Evolutionary conservation across 306 rosid genomes (phyloP).

Genomic region (Psophocarpus tetragonolobus): DNA sequence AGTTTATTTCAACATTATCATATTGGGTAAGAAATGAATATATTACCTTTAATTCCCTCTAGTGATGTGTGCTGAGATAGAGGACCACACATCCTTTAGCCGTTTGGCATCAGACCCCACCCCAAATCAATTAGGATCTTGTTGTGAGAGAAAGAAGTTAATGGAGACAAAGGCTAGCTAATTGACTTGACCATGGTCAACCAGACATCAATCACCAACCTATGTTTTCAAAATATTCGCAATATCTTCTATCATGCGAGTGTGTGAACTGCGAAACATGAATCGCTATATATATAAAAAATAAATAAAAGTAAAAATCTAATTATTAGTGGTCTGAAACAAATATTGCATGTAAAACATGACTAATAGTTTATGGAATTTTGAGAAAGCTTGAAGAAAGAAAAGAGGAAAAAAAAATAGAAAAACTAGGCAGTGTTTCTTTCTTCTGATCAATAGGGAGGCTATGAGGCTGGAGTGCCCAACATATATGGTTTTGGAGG

Average conservation of each 20-base stretch:
- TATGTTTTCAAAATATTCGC: background rate
- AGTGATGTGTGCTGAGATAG: background rate
- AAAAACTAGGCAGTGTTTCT: background rate
- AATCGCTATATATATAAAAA: background rate
- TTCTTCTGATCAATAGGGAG: background rate
- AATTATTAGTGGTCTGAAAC: background rate
- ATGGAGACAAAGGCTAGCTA: background rate
- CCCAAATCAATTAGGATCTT: background rate
- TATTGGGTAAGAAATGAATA: background rate
- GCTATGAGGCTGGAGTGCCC: background rate
- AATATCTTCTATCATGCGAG: background rate
- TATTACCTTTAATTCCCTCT: background rate
- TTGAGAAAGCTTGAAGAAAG: background rate
- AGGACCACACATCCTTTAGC: constrained; percentile 10
- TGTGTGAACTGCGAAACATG: background rate
- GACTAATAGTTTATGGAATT: background rate
- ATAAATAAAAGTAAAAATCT: background rate
- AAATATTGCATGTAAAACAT: constrained; percentile 1
- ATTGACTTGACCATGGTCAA: constrained; percentile 17
- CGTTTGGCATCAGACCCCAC: background rate
- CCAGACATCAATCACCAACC: background rate
- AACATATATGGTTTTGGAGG: background rate
- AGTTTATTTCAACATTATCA: background rate
- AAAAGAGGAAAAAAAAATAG: background rate
- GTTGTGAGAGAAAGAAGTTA: background rate